phyloP scores from a whole-genome alignment of 2,329 filamentous ascomycete genomes.

The Botrytis aclada region DNA sequence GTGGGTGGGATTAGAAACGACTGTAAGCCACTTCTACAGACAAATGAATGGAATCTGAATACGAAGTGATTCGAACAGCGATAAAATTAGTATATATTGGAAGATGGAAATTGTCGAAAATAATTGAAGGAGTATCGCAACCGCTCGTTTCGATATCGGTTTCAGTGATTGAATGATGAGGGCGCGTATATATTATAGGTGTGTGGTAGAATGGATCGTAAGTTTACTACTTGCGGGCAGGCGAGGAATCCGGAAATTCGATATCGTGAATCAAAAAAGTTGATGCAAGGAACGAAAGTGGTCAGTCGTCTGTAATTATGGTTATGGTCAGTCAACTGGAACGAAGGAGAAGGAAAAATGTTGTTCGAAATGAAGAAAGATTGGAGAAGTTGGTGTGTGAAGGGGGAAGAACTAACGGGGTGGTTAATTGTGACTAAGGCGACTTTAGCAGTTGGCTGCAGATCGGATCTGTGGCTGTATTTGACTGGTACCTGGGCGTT shows the following conservation, averaged over 20 bases:
- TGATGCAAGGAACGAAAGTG: slow-evolving; percentile 27
- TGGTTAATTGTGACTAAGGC: slow-evolving; percentile 3
- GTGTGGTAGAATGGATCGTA: slow-evolving; percentile 14
- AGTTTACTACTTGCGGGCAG: slow-evolving; percentile 14
- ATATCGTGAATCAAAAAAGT: slow-evolving; percentile 21
- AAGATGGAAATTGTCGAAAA: slow-evolving; percentile 2
- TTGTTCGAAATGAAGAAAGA: not conserved
- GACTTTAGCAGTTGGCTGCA: slow-evolving; percentile 6
- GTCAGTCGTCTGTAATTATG: slow-evolving; percentile 22
- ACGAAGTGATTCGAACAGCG: not conserved
- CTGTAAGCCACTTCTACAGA: slow-evolving; percentile 1
- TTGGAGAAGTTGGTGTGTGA: slow-evolving; percentile 11
- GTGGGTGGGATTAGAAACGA: slow-evolving; percentile 3
- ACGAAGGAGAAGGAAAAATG: slow-evolving; percentile 16
- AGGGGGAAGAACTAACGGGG: slow-evolving; percentile 6
- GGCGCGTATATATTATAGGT: slow-evolving; percentile 22
- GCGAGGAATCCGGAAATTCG: slow-evolving; percentile 23
- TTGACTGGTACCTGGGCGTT: slow-evolving; percentile 13
- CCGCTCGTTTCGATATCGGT: slow-evolving; percentile 20
- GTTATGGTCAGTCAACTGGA: slow-evolving; percentile 16
- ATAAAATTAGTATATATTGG: slow-evolving; percentile 10
- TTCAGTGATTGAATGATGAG: slow-evolving; percentile 12
- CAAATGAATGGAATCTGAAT: slow-evolving; percentile 23
- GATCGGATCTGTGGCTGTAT: slow-evolving; percentile 20
- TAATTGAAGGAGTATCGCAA: slow-evolving; percentile 13